Percentiles rank a stretch among this genome's conserved stretches.
Evolutionary conservation across 768 basidiomycete genomes (phyloP).

Genomic region (Dictyophora rubrovolvata): DNA sequence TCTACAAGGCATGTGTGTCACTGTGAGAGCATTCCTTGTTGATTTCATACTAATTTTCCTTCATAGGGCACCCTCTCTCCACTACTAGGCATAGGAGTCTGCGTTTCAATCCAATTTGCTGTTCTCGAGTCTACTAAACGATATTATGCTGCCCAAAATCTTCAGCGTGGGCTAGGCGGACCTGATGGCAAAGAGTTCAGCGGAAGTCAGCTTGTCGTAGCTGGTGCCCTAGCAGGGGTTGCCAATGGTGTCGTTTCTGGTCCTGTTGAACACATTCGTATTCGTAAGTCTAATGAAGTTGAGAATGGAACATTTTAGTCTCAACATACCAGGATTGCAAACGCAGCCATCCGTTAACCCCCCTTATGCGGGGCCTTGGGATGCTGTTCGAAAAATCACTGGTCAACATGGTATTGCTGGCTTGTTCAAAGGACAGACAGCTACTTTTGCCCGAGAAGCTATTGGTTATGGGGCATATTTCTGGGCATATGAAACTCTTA

Average conservation of each 20-base stretch:
- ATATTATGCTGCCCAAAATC: slow-evolving; percentile 56
- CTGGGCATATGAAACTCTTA: slow-evolving; percentile 82
- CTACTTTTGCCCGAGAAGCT: slow-evolving; percentile 79
- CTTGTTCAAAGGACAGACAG: slow-evolving; percentile 86
- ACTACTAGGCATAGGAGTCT: slow-evolving; percentile 83
- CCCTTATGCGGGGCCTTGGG: slow-evolving; percentile 72
- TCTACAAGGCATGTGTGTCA: slow-evolving; percentile 67
- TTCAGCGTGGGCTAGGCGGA: slow-evolving; percentile 49
- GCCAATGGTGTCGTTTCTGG: slow-evolving; percentile 90
- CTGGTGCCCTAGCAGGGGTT: slow-evolving; percentile 80
- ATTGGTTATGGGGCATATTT: slow-evolving; percentile 84
- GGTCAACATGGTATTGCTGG: slow-evolving; percentile 66
- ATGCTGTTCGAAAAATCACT: slow-evolving; percentile 82
- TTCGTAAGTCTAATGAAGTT: slow-evolving; percentile 46
- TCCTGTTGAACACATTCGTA: slow-evolving; percentile 96
- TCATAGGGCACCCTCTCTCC: slow-evolving; percentile 81
- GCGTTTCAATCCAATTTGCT: slow-evolving; percentile 94
- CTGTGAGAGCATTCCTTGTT: slow-evolving; percentile 4
- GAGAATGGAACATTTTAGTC: not conserved
- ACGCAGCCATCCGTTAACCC: slow-evolving; percentile 77
- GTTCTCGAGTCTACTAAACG: slow-evolving; percentile 82
- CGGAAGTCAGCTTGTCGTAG: slow-evolving; percentile 53
- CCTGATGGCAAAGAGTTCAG: slow-evolving; percentile 51
- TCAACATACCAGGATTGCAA: slow-evolving; percentile 59
- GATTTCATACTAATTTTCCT: not conserved